phyloP scores from a whole-genome alignment of 768 basidiomycete genomes.

The Hygrophorus pudorinus region DNA sequence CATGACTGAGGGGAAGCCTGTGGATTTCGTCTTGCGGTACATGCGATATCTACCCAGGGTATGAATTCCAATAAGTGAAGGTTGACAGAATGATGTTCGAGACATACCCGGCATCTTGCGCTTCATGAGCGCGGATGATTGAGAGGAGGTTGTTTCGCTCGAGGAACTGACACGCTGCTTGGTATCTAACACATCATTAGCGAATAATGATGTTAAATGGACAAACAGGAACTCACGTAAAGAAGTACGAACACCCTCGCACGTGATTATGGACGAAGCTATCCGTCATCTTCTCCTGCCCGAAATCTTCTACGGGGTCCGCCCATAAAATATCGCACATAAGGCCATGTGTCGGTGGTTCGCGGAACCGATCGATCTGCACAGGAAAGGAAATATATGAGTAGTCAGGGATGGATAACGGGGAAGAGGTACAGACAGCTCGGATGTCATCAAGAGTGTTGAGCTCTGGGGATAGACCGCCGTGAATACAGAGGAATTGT shows the following conservation, averaged over 20 bases:
- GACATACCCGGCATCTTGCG: slow-evolving; percentile 91
- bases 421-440: slow-evolving; percentile 40
- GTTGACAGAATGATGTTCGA: neutral
- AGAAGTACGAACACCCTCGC: slow-evolving; percentile 95
- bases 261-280: slow-evolving; percentile 95
- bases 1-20: slow-evolving; percentile 98
- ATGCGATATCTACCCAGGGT: slow-evolving; percentile 6
- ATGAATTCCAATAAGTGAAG: neutral
- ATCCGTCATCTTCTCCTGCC: slow-evolving; percentile 84
- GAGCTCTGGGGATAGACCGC: slow-evolving; percentile 91
- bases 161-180: slow-evolving; percentile 94
- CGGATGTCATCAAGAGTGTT: slow-evolving; percentile 94
- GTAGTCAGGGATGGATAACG: neutral
- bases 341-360: slow-evolving; percentile 92
- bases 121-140: slow-evolving; percentile 97
- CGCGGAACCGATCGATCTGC: slow-evolving; percentile 95
- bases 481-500: slow-evolving; percentile 97
- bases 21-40: slow-evolving; percentile 98
- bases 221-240: slow-evolving; percentile 28
- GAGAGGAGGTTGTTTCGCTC: slow-evolving; percentile 95
- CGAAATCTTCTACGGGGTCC: slow-evolving; percentile 96
- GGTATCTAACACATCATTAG: slow-evolving; percentile 48
- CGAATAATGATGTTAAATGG: neutral
- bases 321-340: slow-evolving; percentile 99
- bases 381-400: slow-evolving; percentile 1